These are phyloP conservation scores for Dryadomyces quercivorus DNA, from an alignment of 2,329 filamentous ascomycete species.

Conservation along the genomic window DNA sequence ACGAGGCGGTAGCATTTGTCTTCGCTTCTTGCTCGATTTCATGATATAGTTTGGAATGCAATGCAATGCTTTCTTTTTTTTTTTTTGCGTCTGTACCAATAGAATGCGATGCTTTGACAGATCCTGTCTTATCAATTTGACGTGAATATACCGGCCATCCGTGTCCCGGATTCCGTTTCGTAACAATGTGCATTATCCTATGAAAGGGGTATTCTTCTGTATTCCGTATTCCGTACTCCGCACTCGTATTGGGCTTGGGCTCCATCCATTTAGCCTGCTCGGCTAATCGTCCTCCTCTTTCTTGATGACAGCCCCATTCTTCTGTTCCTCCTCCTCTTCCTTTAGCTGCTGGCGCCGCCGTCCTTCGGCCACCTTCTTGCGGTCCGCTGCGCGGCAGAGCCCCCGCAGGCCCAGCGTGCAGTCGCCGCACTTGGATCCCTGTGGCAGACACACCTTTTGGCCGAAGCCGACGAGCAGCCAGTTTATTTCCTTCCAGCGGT, in stretches of 20 bases:
- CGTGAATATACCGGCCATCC: neutral
- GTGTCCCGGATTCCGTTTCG: neutral
- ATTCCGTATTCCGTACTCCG: too few relatives aligned
- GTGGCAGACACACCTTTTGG: conserved; percentile 73
- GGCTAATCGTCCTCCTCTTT: too few relatives aligned
- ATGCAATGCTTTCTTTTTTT: neutral
- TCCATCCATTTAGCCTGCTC: too few relatives aligned
- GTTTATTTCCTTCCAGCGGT: conserved; percentile 89
- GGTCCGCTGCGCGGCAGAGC: conserved; percentile 62
- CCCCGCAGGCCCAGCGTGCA: conserved; percentile 68
- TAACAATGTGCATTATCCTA: too few relatives aligned
- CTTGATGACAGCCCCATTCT: neutral
- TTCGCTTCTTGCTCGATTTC: neutral
- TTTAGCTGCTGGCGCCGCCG: conserved; percentile 33
- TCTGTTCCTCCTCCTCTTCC: conserved; percentile 14
- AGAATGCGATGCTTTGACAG: neutral
- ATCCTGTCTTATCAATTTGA: neutral
- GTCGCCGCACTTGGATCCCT: conserved; percentile 70
- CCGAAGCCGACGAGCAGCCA: conserved; percentile 78
- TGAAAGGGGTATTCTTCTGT: too few relatives aligned
- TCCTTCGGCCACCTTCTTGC: conserved; percentile 47
- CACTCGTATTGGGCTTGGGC: too few relatives aligned
- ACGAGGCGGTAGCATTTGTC: neutral
- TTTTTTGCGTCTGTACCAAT: neutral
- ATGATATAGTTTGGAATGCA: neutral